Conservation (phyloP, 345 rosid genomes). For the Linum usitatissimum region DNA sequence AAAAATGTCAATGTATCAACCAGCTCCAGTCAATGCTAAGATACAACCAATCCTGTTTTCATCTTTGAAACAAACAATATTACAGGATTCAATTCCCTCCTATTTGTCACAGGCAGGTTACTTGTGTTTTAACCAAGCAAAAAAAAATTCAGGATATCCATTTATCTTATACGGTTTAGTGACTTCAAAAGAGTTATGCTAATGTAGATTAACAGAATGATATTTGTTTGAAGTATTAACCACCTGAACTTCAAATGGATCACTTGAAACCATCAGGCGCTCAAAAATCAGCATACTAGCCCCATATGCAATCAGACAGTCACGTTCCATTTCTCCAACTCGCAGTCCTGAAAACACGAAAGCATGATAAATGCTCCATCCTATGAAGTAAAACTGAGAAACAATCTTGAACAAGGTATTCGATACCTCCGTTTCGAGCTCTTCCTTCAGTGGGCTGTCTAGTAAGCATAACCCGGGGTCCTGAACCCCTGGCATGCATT, state of each 20-base stretch:
- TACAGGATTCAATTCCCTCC: too few species aligned
- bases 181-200: too few species aligned
- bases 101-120: too few species aligned
- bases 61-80: too few species aligned
- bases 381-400: not conserved
- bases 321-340: conserved; percentile 98
- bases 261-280: conserved; percentile 90
- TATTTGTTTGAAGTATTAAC: not conserved
- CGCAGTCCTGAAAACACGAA: conserved; percentile 47
- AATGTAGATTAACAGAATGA: too few species aligned
- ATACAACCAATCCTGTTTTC: too few species aligned
- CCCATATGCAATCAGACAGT: conserved; percentile 93
- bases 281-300: conserved; percentile 85
- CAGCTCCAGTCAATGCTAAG: too few species aligned
- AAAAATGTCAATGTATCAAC: too few species aligned
- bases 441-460: conserved; percentile 98
- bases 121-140: too few species aligned
- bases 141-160: too few species aligned
- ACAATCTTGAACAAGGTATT: not conserved
- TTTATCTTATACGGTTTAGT: too few species aligned
- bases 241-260: conserved; percentile 96
- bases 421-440: conserved; percentile 87
- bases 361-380: not conserved
- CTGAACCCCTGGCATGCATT: conserved; percentile 93
- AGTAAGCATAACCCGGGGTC: conserved; percentile 81